Base-by-base conservation (phyloP, 495 filamentous ascomycete species). In the Mytilinidion resinicola region DNA sequence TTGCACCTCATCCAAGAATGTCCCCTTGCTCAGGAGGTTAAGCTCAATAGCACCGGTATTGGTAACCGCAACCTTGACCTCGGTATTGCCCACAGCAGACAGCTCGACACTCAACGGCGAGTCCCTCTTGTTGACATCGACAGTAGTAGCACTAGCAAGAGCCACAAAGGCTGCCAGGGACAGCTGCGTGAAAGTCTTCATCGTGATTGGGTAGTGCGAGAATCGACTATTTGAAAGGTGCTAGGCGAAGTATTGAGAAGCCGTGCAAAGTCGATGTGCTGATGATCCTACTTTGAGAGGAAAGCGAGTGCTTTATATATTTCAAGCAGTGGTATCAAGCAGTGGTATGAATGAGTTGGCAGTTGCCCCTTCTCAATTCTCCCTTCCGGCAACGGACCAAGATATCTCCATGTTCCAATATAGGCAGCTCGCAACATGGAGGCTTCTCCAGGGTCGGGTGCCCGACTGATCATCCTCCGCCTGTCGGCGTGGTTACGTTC, bases 11-110 rank as follows among this genome's bases (percentile, higher is more conserved):
- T 85, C 82, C 17, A 82, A 70, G 71, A 87, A 80, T 55, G 82
- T 83, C 51, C 85, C 85, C 33, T 80, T 75, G 65, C 81, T 83
- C 56, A 87, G 74, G 44, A 86, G 69, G 57, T 80, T 82, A 33
- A 87, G 67, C 46, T 74, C 71, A 44, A 74, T 70, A 30, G 69
- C 67, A 34, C 82, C 84, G 41, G 71, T 78, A 72, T 87, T 86
- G 51, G 77, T 84, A 51, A 87, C 76, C 21, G 76, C 74, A 4
- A 82, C 80, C 68, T 83, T 82, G 63, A 87, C 77, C 36, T 73
- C 76, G 44, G 79, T 79, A 65, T 82, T 80, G 56, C 74, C 73
- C 33, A 76, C 72, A 56, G 79, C 75, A 51, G 75, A 73, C 54
- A 85, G 73, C 47, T 76, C 76, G 51, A 85, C 77, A 57, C 73